These are phyloP conservation scores for Melastoma candidum DNA, from an alignment of 441 rosid genomes.

Conservation along the genomic window DNA sequence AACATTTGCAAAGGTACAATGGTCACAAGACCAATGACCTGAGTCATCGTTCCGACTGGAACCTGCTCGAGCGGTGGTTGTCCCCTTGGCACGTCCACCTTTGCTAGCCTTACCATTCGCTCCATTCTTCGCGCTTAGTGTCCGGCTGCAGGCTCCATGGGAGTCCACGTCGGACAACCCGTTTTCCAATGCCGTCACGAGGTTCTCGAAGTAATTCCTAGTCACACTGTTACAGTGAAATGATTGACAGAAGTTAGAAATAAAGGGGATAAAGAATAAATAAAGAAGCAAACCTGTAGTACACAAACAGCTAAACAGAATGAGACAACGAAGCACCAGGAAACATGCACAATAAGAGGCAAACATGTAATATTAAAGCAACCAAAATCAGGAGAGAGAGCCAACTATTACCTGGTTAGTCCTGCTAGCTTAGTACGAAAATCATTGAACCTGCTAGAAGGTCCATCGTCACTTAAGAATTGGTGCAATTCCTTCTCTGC, in stretches of 20 bases:
- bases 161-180: conserved; percentile 77
- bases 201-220: conserved; percentile 78
- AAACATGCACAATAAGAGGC: too few species aligned
- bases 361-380: too few species aligned
- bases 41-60: conserved; percentile 41
- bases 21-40: conserved; percentile 79
- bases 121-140: conserved; percentile 35
- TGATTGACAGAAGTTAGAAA: not conserved
- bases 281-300: too few species aligned
- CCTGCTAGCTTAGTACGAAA: conserved; percentile 82
- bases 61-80: conserved; percentile 42
- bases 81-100: conserved; percentile 31
- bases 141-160: conserved; percentile 43
- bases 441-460: conserved; percentile 61
- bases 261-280: too few species aligned
- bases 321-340: too few species aligned
- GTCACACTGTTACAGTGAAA: conserved; percentile 49
- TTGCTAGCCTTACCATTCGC: conserved; percentile 30
- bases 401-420: conserved; percentile 51
- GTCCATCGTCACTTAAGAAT: conserved; percentile 41
- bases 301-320: too few species aligned
- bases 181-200: conserved; percentile 83
- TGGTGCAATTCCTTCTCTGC: conserved; percentile 74
- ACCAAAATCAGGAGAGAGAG: too few species aligned
- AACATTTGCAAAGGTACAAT: conserved; percentile 67